Evolutionary conservation across 2,329 filamentous ascomycete species (phyloP).

Genomic region (Trichoderma asperellum): DNA sequence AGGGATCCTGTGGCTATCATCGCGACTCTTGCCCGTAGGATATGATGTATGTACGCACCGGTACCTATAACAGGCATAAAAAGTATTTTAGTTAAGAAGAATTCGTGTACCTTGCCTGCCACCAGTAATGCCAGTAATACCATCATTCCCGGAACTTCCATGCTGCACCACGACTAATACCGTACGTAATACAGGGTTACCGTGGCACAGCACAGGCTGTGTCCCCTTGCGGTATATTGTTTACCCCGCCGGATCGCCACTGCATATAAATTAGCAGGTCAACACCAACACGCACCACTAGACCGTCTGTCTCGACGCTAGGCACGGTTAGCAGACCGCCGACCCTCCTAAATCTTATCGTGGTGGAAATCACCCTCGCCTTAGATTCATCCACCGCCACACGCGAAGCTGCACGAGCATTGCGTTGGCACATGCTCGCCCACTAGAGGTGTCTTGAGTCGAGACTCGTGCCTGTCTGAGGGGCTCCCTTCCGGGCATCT

Average conservation of each 20-base stretch:
- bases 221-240: constrained; percentile 14
- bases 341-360: constrained; percentile 15
- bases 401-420: background rate
- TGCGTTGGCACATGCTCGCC: constrained; percentile 3
- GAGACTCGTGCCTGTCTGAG: constrained; percentile 3
- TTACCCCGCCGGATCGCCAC: constrained; percentile 23
- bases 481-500: background rate
- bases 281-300: background rate
- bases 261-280: background rate
- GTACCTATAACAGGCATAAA: no score
- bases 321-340: constrained; percentile 4
- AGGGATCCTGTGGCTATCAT: no score
- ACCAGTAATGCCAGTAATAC: background rate
- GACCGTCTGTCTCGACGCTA: background rate
- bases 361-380: background rate
- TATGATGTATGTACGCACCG: no score
- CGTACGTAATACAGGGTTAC: background rate
- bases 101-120: no score
- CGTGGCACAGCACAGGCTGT: background rate
- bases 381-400: constrained; percentile 7
- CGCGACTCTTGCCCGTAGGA: no score
- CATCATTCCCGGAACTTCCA: background rate
- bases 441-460: background rate
- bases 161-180: background rate
- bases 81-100: no score